These are phyloP conservation scores for Penicillium rolfsii DNA, from an alignment of 2,329 filamentous ascomycete genomes.

Conservation along the genomic window DNA sequence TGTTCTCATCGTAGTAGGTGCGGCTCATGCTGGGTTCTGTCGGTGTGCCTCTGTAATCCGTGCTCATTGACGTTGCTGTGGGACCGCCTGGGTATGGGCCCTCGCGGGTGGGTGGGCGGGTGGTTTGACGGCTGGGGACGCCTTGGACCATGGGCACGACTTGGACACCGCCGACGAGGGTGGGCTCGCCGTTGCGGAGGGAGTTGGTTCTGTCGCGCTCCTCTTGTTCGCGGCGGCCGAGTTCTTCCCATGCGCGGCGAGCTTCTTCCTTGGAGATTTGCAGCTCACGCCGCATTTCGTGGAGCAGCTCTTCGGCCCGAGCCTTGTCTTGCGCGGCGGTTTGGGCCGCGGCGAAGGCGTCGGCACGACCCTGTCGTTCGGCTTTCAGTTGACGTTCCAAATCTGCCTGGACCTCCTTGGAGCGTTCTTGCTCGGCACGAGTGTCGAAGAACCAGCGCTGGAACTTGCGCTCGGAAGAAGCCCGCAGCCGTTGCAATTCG, in stretches of 20 bases:
- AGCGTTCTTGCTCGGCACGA: conserved; percentile 80
- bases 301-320: conserved; percentile 74
- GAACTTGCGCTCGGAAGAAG: conserved; percentile 95
- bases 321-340: conserved; percentile 69
- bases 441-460: conserved; percentile 99
- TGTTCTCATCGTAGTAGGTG: conserved; percentile 54
- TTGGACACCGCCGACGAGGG: conserved; percentile 87
- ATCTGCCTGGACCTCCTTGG: conserved; percentile 78
- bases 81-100: conserved; percentile 47
- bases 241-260: conserved; percentile 92
- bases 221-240: conserved; percentile 89
- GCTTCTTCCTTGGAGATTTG: conserved; percentile 96
- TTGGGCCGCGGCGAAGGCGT: conserved; percentile 68
- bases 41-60: conserved; percentile 28
- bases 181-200: conserved; percentile 85
- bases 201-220: conserved; percentile 84
- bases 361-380: conserved; percentile 71
- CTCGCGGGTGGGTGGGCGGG: conserved; percentile 52
- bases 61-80: conserved; percentile 35
- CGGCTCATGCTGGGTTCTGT: conserved; percentile 43
- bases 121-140: conserved; percentile 59
- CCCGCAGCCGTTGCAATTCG: conserved; percentile 87
- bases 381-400: conserved; percentile 74
- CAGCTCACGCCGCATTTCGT: conserved; percentile 89
- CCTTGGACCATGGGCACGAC: conserved; percentile 90